These are phyloP conservation scores for Annulohypoxylon truncatum DNA, from an alignment of 2,329 filamentous ascomycete species.

Conservation along the genomic window DNA sequence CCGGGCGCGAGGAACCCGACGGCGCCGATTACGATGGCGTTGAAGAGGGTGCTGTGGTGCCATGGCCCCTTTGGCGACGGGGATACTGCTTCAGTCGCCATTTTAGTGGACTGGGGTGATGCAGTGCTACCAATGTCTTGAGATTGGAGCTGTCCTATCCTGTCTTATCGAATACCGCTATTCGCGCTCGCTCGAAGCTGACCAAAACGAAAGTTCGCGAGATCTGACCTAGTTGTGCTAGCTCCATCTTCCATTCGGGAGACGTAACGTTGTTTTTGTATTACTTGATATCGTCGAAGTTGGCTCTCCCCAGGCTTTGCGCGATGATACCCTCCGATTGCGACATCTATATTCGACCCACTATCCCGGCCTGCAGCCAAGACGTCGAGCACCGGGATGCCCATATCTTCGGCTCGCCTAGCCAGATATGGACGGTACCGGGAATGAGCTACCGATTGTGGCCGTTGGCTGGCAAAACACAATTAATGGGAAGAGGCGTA, in stretches of 20 bases:
- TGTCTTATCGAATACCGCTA: too few species aligned
- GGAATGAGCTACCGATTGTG: conserved; percentile 8
- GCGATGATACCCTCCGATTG: conserved; percentile 32
- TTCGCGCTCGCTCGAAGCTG: neutral
- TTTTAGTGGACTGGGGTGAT: neutral
- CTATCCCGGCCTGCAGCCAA: conserved; percentile 22
- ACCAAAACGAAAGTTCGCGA: neutral
- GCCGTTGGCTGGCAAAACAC: too few species aligned
- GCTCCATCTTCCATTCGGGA: neutral
- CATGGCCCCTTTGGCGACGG: conserved; percentile 49
- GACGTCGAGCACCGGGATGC: conserved; percentile 1
- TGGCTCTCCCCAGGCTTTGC: conserved; percentile 7
- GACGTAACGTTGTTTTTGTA: conserved; percentile 7
- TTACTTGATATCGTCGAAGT: neutral
- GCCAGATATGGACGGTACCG: conserved; percentile 7
- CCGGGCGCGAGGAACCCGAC: conserved; percentile 64
- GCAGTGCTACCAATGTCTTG: neutral
- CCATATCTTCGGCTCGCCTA: conserved; percentile 18
- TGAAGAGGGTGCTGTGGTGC: conserved; percentile 65
- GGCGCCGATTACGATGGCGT: conserved; percentile 63
- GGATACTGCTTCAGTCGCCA: conserved; percentile 1
- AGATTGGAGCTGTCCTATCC: neutral
- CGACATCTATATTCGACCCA: conserved; percentile 27
- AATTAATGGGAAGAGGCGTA: conserved; percentile 6
- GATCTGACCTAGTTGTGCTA: neutral